A percentile compares a stretch with the other conserved stretches of the same genome.
Conservation (phyloP, 176 grass and related monocot genomes). For the Panicum miliaceum region DNA sequence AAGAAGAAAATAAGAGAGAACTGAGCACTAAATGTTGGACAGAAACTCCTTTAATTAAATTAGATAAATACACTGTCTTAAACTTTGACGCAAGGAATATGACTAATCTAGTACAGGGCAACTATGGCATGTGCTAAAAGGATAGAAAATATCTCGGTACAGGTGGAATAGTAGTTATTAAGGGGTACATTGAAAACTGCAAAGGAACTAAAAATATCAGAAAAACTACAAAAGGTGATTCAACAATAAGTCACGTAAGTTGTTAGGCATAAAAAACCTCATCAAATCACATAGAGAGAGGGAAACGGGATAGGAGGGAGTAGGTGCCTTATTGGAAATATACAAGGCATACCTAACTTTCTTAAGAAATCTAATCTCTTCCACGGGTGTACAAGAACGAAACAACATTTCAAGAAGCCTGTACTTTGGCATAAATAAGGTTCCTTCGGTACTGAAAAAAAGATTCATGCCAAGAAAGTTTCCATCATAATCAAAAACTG, state of each 20-base stretch:
- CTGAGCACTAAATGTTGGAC: neutral
- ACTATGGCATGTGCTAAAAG: neutral
- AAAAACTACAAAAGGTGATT: slow-evolving; percentile 7
- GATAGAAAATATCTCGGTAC: neutral
- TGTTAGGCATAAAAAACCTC: neutral
- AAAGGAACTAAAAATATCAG: neutral
- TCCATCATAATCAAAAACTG: neutral
- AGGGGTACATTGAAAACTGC: neutral
- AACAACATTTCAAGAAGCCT: neutral
- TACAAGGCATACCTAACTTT: slow-evolving; percentile 13
- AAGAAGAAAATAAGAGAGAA: neutral
- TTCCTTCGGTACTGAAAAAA: neutral
- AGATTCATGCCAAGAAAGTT: neutral
- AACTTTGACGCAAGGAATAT: neutral
- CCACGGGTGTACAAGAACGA: neutral
- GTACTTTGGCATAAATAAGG: neutral
- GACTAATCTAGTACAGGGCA: neutral
- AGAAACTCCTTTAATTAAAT: neutral
- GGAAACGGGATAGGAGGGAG: neutral
- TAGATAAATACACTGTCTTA: neutral
- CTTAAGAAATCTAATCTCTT: neutral
- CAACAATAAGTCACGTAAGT: neutral
- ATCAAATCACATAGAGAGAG: neutral
- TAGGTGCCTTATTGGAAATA: neutral
- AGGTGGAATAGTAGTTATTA: neutral